A percentile compares a stretch with the other conserved stretches of the same genome.
Evolutionary conservation across 306 rosid genomes (phyloP).

Genomic region (Canavalia gladiata): DNA sequence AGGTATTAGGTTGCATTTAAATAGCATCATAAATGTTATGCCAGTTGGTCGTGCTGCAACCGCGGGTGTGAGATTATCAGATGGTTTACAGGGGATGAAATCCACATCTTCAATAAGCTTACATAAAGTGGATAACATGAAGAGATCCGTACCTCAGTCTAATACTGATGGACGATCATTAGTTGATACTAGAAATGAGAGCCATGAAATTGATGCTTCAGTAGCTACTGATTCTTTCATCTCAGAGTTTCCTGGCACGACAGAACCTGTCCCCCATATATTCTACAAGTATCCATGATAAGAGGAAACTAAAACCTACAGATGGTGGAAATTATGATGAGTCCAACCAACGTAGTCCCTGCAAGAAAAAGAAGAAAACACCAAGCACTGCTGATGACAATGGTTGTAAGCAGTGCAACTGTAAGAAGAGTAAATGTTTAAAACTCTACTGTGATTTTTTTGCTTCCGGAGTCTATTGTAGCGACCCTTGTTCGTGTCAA

Average conservation of each 20-base stretch:
- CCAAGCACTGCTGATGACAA: conserved; percentile 42
- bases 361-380: conserved; percentile 67
- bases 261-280: conserved; percentile 4
- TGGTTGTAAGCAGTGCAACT: conserved; percentile 71
- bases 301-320: conserved; percentile 41
- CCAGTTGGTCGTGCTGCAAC: conserved; percentile 51
- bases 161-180: conserved; percentile 45
- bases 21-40: conserved; percentile 70
- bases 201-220: conserved; percentile 43
- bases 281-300: conserved; percentile 49
- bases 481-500: conserved; percentile 67
- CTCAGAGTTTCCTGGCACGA: conserved; percentile 46
- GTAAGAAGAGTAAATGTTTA: conserved; percentile 76
- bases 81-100: conserved; percentile 49
- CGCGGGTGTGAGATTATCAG: conserved; percentile 53
- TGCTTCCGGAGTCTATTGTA: conserved; percentile 66
- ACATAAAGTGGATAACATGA: conserved; percentile 44
- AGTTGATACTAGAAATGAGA: conserved; percentile 48
- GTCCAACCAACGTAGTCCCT: conserved; percentile 48
- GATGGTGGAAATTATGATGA: conserved; percentile 50
- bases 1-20: conserved; percentile 73
- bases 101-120: conserved; percentile 45
- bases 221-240: conserved; percentile 45
- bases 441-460: conserved; percentile 93
- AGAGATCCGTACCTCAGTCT: conserved; percentile 38